These are phyloP conservation scores for Astragalus membranaceus DNA, from an alignment of 306 rosid species.

Conservation along the genomic window DNA sequence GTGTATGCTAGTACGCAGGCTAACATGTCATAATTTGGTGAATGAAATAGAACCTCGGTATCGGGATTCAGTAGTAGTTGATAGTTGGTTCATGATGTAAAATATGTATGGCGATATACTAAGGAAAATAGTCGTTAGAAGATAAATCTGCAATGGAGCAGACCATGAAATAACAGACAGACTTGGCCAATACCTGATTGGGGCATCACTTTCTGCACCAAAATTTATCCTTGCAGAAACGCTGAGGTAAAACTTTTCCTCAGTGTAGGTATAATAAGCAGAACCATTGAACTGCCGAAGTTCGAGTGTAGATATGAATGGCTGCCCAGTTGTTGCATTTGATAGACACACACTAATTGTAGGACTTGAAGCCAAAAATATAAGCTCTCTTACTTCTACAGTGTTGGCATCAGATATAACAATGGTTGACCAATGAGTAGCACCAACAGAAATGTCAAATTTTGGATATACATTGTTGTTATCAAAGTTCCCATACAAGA, in stretches of 20 bases:
- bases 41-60: not conserved
- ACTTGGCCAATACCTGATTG: slow-evolving; percentile 49
- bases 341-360: slow-evolving; percentile 80
- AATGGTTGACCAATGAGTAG: slow-evolving; percentile 87
- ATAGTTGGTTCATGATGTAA: not conserved
- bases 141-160: not conserved
- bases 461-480: slow-evolving; percentile 79
- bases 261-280: slow-evolving; percentile 55
- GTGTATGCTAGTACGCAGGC: not conserved
- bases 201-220: slow-evolving; percentile 76
- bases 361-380: slow-evolving; percentile 75
- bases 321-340: slow-evolving; percentile 95
- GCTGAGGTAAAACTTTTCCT: slow-evolving; percentile 70
- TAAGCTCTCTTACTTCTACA: slow-evolving; percentile 62
- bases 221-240: slow-evolving; percentile 97
- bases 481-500: slow-evolving; percentile 94
- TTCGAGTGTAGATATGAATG: slow-evolving; percentile 94
- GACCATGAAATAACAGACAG: not conserved
- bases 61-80: slow-evolving; percentile 1
- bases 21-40: not conserved
- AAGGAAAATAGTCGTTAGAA: not conserved
- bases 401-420: slow-evolving; percentile 77
- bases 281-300: slow-evolving; percentile 97
- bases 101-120: not conserved
- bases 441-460: slow-evolving; percentile 86